Evolutionary conservation across 2,329 filamentous ascomycete genomes (phyloP).

Genomic region (Neofusicoccum parvum): DNA sequence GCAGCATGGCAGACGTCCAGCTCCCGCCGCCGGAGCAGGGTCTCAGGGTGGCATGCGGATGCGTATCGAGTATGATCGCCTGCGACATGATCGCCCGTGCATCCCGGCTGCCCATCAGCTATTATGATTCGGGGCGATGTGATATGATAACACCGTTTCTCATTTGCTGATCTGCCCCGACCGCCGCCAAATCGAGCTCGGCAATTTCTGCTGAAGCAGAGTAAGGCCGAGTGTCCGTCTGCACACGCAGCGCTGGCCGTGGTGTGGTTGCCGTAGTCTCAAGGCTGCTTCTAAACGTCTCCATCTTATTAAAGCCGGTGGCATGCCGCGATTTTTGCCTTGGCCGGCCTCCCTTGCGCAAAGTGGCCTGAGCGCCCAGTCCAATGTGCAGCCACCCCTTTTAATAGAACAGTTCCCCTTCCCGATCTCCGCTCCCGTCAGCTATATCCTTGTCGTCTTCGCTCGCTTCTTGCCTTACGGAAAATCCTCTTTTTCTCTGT

Average conservation of each 20-base stretch:
- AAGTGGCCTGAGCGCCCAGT: background rate
- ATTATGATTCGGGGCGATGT: background rate
- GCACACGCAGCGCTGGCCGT: background rate
- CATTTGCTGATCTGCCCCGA: background rate
- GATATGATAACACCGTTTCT: background rate
- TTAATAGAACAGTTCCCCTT: conserved; percentile 9
- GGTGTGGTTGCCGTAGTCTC: background rate
- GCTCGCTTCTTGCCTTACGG: conserved; percentile 5
- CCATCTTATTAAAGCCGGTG: conserved; percentile 1
- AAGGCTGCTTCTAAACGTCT: background rate
- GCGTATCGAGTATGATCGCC: conserved; percentile 9
- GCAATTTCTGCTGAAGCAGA: background rate
- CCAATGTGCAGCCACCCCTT: conserved; percentile 4
- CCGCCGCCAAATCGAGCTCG: background rate
- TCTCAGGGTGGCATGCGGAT: background rate
- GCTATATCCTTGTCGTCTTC: conserved; percentile 12
- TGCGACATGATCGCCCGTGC: background rate
- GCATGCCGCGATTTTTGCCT: background rate
- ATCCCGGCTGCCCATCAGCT: background rate
- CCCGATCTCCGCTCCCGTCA: conserved; percentile 2
- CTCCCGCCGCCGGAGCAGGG: background rate
- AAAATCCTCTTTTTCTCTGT: background rate
- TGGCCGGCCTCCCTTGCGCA: background rate
- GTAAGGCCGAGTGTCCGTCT: background rate
- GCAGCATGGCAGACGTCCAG: background rate